A percentile compares a stretch with the other conserved stretches of the same genome.
phyloP scores from a whole-genome alignment of 176 grass and related monocot genomes.

The Zoysia japonica region DNA sequence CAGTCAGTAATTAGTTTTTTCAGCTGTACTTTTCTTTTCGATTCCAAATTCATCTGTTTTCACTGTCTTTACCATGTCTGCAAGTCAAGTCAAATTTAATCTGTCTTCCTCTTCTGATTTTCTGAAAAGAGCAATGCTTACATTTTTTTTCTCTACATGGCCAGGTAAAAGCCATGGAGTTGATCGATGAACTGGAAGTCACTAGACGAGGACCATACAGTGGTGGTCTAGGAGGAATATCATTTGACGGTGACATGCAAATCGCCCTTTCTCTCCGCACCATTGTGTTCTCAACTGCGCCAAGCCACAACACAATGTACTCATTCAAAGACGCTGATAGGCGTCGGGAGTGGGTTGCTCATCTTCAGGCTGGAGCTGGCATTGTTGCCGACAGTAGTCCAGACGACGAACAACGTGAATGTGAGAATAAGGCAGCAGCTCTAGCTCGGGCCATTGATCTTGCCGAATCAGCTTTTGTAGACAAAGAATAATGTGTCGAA shows the following conservation, averaged over 20 bases:
- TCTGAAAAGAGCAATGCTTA: constrained; percentile 14
- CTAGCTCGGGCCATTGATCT: constrained; percentile 88
- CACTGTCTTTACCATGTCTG: not conserved
- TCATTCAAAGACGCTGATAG: constrained; percentile 52
- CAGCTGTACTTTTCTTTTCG: not conserved
- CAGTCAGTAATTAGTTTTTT: constrained; percentile 16
- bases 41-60: constrained; percentile 7
- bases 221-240: constrained; percentile 77
- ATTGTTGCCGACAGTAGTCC: constrained; percentile 93
- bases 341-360: constrained; percentile 79
- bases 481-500: constrained; percentile 41
- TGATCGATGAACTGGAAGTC: constrained; percentile 81
- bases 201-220: constrained; percentile 80
- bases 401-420: constrained; percentile 83
- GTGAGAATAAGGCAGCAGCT: constrained; percentile 87
- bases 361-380: constrained; percentile 86
- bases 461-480: constrained; percentile 81
- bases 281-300: constrained; percentile 72
- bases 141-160: constrained; percentile 14
- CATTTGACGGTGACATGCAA: constrained; percentile 66
- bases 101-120: constrained; percentile 10
- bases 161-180: constrained; percentile 86
- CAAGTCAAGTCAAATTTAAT: not conserved
- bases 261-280: constrained; percentile 79
- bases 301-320: constrained; percentile 61